Evolutionary conservation across 2,329 filamentous ascomycete genomes (phyloP).

Genomic region (Biscogniauxia sp.): DNA sequence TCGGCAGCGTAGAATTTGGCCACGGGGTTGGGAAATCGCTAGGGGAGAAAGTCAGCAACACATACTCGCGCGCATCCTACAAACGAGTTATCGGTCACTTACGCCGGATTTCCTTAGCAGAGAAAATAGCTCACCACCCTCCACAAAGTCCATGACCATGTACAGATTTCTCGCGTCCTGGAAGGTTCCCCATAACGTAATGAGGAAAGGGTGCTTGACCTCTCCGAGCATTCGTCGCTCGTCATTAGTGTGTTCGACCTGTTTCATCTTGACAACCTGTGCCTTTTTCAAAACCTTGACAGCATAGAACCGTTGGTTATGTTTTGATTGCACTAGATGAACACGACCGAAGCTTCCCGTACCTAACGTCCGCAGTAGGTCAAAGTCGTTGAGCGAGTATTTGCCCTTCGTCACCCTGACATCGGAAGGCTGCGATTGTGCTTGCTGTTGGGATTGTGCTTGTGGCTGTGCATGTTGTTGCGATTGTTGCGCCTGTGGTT

Average conservation of each 20-base stretch:
- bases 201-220: conserved; percentile 96
- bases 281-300: conserved; percentile 98
- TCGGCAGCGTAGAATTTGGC: conserved; percentile 99
- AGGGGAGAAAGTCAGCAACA: conserved; percentile 17
- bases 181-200: conserved; percentile 98
- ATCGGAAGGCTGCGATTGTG: conserved; percentile 32
- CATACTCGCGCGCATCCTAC: neutral
- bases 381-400: conserved; percentile 90
- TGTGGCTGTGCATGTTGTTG: conserved; percentile 18
- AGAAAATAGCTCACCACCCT: conserved; percentile 96
- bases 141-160: conserved; percentile 99
- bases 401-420: conserved; percentile 87
- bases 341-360: conserved; percentile 97
- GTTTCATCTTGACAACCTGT: conserved; percentile 99
- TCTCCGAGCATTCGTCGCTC: conserved; percentile 93
- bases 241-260: conserved; percentile 98
- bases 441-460: conserved; percentile 11
- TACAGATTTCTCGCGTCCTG: conserved; percentile 94
- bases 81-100: conserved; percentile 35
- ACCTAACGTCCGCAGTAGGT: conserved; percentile 84
- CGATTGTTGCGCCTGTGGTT: conserved; percentile 20
- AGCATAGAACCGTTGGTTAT: conserved; percentile 97
- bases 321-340: conserved; percentile 93
- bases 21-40: conserved; percentile 98
- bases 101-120: conserved; percentile 89